phyloP scores from a whole-genome alignment of 163 green algal genomes.

The Chlorella variabilis region DNA sequence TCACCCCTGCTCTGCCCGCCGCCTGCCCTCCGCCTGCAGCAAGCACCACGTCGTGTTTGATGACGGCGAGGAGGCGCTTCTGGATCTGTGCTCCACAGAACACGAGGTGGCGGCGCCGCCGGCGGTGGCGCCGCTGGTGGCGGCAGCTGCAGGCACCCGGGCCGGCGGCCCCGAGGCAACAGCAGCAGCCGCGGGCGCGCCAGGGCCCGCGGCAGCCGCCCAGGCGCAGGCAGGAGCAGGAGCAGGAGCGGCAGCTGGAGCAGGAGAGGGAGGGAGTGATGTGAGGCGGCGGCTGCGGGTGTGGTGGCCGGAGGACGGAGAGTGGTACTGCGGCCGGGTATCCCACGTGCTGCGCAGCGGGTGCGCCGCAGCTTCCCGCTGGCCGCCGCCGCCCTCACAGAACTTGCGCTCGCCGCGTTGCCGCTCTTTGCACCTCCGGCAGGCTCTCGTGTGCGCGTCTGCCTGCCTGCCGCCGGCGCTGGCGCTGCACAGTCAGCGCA shows the following conservation, averaged over 20 bases:
- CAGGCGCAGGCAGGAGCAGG: too few species aligned
- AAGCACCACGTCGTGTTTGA: conserved; percentile 28
- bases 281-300: conserved; percentile 6
- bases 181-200: not conserved
- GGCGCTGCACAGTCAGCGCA: not conserved
- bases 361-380: not conserved
- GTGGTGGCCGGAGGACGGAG: not conserved
- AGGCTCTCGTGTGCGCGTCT: too few species aligned
- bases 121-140: not conserved
- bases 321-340: not conserved
- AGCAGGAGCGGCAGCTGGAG: too few species aligned
- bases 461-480: not conserved
- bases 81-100: not conserved
- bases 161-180: too few species aligned
- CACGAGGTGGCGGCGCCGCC: not conserved
- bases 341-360: conserved; percentile 17
- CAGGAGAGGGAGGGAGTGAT: too few species aligned
- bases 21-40: not conserved
- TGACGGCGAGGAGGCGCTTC: conserved; percentile 7
- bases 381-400: too few species aligned
- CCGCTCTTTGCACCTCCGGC: too few species aligned
- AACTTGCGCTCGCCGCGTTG: too few species aligned
- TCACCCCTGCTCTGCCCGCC: too few species aligned
- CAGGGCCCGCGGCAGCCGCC: too few species aligned
- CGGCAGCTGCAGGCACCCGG: too few species aligned